Evolutionary conservation across 441 rosid species (phyloP).

Genomic region (Adansonia grandidieri): DNA sequence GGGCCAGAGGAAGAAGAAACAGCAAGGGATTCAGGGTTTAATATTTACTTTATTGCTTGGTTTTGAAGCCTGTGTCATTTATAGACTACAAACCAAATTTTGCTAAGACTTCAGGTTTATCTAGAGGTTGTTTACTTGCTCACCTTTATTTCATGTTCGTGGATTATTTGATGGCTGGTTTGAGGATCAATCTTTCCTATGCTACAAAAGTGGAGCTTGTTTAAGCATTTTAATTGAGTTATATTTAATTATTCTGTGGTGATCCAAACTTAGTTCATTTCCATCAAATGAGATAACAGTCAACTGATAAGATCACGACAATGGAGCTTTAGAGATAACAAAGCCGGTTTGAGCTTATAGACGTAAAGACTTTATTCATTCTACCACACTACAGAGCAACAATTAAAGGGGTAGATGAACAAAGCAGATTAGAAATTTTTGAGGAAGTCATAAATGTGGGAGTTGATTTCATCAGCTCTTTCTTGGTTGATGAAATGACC

Average conservation of each 20-base stretch:
- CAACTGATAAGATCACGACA: neutral
- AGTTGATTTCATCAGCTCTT: conserved; percentile 63
- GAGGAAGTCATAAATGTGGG: conserved; percentile 65
- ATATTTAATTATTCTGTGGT: neutral
- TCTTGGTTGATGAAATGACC: conserved; percentile 75
- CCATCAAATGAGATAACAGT: neutral
- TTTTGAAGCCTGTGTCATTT: conserved; percentile 33
- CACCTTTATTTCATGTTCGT: neutral
- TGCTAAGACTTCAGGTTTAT: conserved; percentile 34
- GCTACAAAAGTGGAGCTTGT: neutral
- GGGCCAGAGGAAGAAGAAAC: conserved; percentile 87
- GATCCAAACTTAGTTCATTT: neutral
- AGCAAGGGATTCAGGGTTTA: conserved; percentile 79
- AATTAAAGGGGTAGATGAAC: neutral
- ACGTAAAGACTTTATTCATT: neutral
- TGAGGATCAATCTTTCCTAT: conserved; percentile 14
- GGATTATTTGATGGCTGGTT: conserved; percentile 15
- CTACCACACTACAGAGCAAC: neutral
- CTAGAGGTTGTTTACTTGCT: conserved; percentile 18
- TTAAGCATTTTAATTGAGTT: neutral
- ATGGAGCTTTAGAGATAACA: neutral
- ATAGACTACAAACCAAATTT: conserved; percentile 32
- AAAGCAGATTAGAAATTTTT: conserved; percentile 48
- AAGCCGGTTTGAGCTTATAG: neutral
- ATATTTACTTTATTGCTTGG: conserved; percentile 32